phyloP scores from a whole-genome alignment of 306 rosid genomes.

The Calophaca sinica region DNA sequence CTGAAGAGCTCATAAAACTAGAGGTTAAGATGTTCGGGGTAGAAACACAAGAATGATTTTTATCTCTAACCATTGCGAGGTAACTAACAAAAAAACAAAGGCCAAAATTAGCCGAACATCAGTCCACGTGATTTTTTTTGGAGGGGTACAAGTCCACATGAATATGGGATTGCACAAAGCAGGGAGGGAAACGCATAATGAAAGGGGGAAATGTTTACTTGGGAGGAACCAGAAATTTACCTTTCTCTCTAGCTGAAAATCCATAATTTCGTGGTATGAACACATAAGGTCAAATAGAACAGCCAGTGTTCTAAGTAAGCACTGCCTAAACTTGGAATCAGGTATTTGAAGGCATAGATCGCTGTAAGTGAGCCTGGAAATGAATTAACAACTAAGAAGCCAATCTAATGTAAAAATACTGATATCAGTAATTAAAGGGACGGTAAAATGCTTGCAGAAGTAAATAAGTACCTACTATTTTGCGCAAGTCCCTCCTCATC shows the following conservation, averaged over 20 bases:
- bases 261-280: constrained; percentile 92
- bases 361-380: constrained; percentile 94
- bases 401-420: constrained; percentile 37
- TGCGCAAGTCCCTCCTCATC: constrained; percentile 70
- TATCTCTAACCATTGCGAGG: constrained; percentile 21
- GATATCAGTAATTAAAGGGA: constrained; percentile 25
- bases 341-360: constrained; percentile 94
- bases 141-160: constrained; percentile 1
- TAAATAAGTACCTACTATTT: constrained; percentile 77
- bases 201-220: constrained; percentile 9
- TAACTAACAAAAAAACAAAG: constrained; percentile 11
- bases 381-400: constrained; percentile 48
- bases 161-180: constrained; percentile 39
- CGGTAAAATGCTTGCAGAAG: constrained; percentile 40
- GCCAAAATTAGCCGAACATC: constrained; percentile 26
- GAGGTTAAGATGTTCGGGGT: not conserved
- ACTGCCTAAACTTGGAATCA: constrained; percentile 87
- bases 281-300: constrained; percentile 82
- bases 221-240: constrained; percentile 54
- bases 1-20: constrained; percentile 34
- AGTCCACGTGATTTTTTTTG: not conserved
- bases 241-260: constrained; percentile 78
- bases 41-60: constrained; percentile 21
- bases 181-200: not conserved
- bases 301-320: constrained; percentile 83